Percentiles rank a stretch among this genome's conserved stretches.
Conservation (phyloP, 2,329 filamentous ascomycete species). For the Leptographium procerum region DNA sequence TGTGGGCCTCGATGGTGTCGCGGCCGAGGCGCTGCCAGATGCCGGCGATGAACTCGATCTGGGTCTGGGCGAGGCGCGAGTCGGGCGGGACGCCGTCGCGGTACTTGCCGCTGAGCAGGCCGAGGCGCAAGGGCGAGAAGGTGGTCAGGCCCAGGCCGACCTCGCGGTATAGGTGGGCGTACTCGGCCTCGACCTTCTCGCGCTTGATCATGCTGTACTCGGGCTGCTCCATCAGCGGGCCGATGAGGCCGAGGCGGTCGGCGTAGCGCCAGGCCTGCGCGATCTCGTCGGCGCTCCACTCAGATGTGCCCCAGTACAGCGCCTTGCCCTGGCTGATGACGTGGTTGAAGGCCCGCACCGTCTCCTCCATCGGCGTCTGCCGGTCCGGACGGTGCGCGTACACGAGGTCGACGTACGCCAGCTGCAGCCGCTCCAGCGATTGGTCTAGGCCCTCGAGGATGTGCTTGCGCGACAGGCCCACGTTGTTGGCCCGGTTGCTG, state of each 20-base stretch:
- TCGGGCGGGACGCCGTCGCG: conserved; percentile 49
- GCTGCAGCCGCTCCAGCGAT: conserved; percentile 45
- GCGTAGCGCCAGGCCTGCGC: conserved; percentile 49
- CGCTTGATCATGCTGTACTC: conserved; percentile 54
- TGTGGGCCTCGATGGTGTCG: conserved; percentile 36
- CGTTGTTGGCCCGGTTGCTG: conserved; percentile 40
- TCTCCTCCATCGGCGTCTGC: conserved; percentile 49
- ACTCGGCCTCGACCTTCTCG: conserved; percentile 25
- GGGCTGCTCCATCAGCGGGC: conserved; percentile 56
- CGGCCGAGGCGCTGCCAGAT: conserved; percentile 41
- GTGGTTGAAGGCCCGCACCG: conserved; percentile 41
- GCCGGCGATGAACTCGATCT: conserved; percentile 43
- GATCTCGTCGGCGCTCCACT: conserved; percentile 59
- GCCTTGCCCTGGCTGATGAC: conserved; percentile 52
- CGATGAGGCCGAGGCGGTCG: conserved; percentile 48
- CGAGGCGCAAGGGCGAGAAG: conserved; percentile 41
- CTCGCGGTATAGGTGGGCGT: conserved; percentile 44
- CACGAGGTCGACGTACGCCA: conserved; percentile 55
- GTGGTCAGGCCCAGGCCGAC: conserved; percentile 40
- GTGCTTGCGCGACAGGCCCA: conserved; percentile 38
- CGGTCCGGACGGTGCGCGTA: conserved; percentile 50
- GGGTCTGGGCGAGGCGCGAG: conserved; percentile 45
- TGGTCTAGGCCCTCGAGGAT: conserved; percentile 45
- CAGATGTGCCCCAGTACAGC: conserved; percentile 62
- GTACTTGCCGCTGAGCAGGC: conserved; percentile 51